Base-by-base conservation (phyloP, 208 protist species). In the Crithidia sp. region DNA sequence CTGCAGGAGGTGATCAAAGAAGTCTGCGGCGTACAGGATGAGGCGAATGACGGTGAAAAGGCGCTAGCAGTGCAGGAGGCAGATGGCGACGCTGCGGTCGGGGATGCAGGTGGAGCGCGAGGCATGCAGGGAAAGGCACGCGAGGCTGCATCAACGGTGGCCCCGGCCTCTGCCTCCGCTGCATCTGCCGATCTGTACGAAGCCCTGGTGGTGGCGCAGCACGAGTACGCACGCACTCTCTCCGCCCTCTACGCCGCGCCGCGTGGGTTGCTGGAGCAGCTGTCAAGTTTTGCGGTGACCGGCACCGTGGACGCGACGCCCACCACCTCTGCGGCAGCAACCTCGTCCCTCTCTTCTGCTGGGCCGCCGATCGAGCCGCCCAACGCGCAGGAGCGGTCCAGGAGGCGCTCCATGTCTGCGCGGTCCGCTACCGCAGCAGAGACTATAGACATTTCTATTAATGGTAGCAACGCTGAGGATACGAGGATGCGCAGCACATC, bases 171-270 rank as follows among this genome's bases (percentile, higher is more conserved):
- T 28, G 28, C 28, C 28, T 28, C 28, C 28, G 28, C 28, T 28
- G 17, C 7, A 5, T 12, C 54, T 5, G 17, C 70, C 2, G 60
- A 55, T 28, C 28, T 60, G 41, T 69, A 68, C 43, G 71, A 69
- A 56, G 57, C 64, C 19, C 67, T 71, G 17, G 19, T 58, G 19
- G 41, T 72, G 17, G 58, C 78, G 1, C 70, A 74, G 50, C 50
- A 17, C 36, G 67, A 73, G 49, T 92, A 82, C 67, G 79, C 79
- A 43, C 68, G 80, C 39, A 78, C 81, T 44, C 74, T 93, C 52
- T 81, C 84, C 54, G 81, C 81, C 36, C 69, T 85, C 7, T 95
- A 92, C 71, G 85, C 89, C 7, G 76, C 86, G 0, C 91, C 91
- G 16, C 63, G 56, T 28, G 74, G 84, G 6, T 53, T 95, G 41